Evolutionary conservation across 73 alveolate species (phyloP).

Genomic region (Tetrahymena thermophila): DNA sequence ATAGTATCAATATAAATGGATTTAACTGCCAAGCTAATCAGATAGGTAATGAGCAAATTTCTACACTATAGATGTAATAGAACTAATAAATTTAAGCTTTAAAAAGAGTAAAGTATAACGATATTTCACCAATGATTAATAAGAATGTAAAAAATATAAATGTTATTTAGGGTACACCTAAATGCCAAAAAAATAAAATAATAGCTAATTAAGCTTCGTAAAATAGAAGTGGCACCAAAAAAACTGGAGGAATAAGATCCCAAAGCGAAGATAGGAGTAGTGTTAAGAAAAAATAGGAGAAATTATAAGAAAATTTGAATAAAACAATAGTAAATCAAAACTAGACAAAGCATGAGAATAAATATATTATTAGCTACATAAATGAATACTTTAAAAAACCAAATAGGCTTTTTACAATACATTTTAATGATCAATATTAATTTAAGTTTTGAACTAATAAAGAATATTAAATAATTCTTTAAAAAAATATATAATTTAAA

Average conservation of each 20-base stretch:
- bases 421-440: not conserved
- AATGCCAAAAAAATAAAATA: not conserved
- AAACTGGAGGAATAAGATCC: not conserved
- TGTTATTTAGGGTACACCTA: not conserved
- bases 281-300: not conserved
- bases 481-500: too few relatives aligned
- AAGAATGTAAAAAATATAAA: not conserved
- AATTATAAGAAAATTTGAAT: not conserved
- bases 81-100: not conserved
- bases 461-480: too few relatives aligned
- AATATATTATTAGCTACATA: not conserved
- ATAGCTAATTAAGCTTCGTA: not conserved
- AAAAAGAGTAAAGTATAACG: not conserved
- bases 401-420: not conserved
- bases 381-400: not conserved
- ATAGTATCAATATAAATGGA: not conserved
- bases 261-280: not conserved
- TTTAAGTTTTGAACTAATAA: not conserved
- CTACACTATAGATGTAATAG: not conserved
- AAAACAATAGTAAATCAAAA: not conserved
- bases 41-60: not conserved
- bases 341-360: not conserved
- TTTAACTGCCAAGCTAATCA: not conserved
- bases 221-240: not conserved
- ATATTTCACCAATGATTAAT: not conserved